Conservation (phyloP, 2,329 filamentous ascomycete genomes). For the Cladophialophora yegresii region DNA sequence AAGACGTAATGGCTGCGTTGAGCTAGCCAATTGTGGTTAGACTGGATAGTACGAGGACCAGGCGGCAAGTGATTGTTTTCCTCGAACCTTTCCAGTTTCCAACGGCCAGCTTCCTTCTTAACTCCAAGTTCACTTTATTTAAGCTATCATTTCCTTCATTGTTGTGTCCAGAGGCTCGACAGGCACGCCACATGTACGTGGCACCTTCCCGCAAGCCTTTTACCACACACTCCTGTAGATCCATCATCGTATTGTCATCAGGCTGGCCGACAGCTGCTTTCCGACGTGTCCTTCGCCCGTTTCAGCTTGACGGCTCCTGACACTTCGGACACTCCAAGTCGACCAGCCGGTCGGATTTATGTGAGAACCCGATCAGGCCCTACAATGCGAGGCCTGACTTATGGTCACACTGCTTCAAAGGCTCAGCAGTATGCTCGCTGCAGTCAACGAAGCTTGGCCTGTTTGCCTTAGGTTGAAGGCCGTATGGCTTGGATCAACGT, state of each 20-base stretch:
- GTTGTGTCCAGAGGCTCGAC: background rate
- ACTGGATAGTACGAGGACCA: background rate
- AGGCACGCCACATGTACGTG: background rate
- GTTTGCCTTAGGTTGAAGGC: background rate
- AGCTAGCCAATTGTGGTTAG: background rate
- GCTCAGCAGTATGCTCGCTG: background rate
- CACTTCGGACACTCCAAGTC: background rate
- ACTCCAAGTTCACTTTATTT: background rate
- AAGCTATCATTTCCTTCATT: too few relatives aligned
- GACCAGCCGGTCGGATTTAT: background rate
- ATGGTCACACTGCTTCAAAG: background rate
- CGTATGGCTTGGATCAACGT: background rate
- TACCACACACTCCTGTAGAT: background rate
- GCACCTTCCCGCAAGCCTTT: too few relatives aligned
- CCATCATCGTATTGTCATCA: background rate
- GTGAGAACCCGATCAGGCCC: background rate
- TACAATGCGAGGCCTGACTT: background rate
- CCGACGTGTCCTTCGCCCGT: background rate
- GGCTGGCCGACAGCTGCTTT: background rate
- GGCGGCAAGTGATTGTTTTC: background rate
- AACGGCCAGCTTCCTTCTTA: background rate
- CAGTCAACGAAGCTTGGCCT: background rate
- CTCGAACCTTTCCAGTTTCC: background rate
- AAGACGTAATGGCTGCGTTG: slow-evolving; percentile 2
- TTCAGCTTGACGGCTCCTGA: background rate